Evolutionary conservation across 257 asterid species (phyloP), one percentile per base, ranked within the genome.

Genomic region (Scutellaria baicalensis): DNA sequence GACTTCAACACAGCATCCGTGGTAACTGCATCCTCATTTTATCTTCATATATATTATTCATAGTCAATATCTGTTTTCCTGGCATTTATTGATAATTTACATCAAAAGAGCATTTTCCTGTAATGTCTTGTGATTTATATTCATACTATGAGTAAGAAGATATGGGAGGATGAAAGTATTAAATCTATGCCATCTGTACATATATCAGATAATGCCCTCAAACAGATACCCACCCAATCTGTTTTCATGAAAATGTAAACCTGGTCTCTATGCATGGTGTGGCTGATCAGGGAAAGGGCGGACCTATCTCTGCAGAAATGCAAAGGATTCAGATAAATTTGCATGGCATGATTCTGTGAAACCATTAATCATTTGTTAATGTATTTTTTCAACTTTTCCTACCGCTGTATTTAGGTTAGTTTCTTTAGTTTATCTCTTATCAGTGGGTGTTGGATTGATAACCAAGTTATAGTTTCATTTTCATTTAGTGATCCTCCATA

Each of bases 1-100:
- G 74, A 73, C 60, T 92, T 83, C 74, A 88, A 9, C 42, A 10
- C 75, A 20, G 83, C 93, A 40, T 82, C 97, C 64, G 17, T 55
- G 81, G 98, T 92, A 81, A 81, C 93, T 80, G 71, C 69, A 66
- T 57, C 64, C 20, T 11, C 59, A 20, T 11, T 9, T 61, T 49
- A 16, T 74, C 70, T 48, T 73, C 63, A 35, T 70, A 0, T 69
- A 43, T 18, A 43, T 59, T 64, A 18, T 55, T 48, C 60, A 14
- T 56, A 70, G 59, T 50, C 51, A 57, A 12, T 49, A 35, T 57
- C 18, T 50, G 59, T 75, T 51, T 11, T 21, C 64, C 43, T 55
- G 31, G 58, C 70, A n/a, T 45, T 39, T 59, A 14, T 27, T 69
- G 45, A 13, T 74, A 56, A 51, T 59, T 40, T 14, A 38, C 44